Conservation (phyloP, 1,139 yeast species). For the Hanseniaspora sp. region DNA sequence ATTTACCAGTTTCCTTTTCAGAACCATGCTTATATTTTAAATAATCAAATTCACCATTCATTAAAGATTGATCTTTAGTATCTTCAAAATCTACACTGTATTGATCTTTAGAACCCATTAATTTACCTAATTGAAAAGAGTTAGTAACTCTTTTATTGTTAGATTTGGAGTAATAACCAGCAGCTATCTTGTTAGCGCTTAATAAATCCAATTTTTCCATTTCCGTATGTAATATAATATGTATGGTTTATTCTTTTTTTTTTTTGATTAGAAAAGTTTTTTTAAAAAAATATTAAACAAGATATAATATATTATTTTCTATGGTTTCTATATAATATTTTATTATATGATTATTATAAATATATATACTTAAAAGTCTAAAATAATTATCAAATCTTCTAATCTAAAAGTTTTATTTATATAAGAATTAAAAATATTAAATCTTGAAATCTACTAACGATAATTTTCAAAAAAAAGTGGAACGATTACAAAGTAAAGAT, state of each 20-base stretch:
- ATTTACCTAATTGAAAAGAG: slow-evolving; percentile 63
- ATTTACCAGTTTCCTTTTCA: background rate
- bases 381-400: too few relatives aligned
- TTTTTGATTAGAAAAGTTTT: background rate
- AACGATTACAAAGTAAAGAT: too few relatives aligned
- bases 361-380: too few relatives aligned
- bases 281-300: too few relatives aligned
- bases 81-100: slow-evolving; percentile 52
- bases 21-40: slow-evolving; percentile 33
- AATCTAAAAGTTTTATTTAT: too few relatives aligned
- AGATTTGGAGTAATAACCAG: slow-evolving; percentile 43
- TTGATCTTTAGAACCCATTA: slow-evolving; percentile 71
- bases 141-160: slow-evolving; percentile 58
- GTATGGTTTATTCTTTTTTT: background rate
- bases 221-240: background rate
- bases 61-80: slow-evolving; percentile 39
- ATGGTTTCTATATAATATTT: background rate
- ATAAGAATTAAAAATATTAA: too few relatives aligned
- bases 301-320: background rate
- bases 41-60: slow-evolving; percentile 45
- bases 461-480: too few relatives aligned
- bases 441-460: too few relatives aligned
- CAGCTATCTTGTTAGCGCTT: slow-evolving; percentile 74
- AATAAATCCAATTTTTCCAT: slow-evolving; percentile 47
- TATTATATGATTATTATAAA: background rate